phyloP scores from a whole-genome alignment of 192 early-diverging fungal genomes.

The Backusella morwellensis region DNA sequence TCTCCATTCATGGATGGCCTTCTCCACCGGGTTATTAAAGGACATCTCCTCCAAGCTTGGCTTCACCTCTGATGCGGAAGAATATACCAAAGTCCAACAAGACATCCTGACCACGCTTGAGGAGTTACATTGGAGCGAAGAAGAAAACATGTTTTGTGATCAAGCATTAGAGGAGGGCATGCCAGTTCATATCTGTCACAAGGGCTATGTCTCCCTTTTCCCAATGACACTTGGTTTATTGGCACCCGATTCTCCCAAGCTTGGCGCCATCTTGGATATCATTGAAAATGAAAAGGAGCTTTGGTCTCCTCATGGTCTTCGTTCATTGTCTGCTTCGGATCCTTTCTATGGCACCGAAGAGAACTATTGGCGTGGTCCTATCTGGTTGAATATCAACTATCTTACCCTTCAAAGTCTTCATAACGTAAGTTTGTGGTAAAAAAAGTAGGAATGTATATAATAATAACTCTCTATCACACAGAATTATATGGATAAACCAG shows the following conservation, averaged over 20 bases:
- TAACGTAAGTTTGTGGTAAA: conserved; percentile 42
- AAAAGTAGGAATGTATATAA: neutral
- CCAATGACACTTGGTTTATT: conserved; percentile 79
- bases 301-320: conserved; percentile 78
- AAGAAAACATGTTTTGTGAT: conserved; percentile 62
- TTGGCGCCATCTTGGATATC: conserved; percentile 73
- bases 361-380: conserved; percentile 93
- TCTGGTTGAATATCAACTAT: conserved; percentile 95
- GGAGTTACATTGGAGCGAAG: conserved; percentile 71
- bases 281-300: conserved; percentile 74
- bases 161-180: conserved; percentile 49
- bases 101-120: conserved; percentile 57
- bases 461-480: conserved; percentile 10
- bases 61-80: conserved; percentile 49
- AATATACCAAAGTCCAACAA: conserved; percentile 50
- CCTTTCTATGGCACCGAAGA: conserved; percentile 75
- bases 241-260: conserved; percentile 60
- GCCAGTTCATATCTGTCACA: conserved; percentile 56
- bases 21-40: conserved; percentile 52
- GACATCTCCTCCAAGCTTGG: conserved; percentile 58
- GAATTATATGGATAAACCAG: conserved; percentile 54
- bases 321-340: conserved; percentile 63
- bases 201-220: conserved; percentile 80
- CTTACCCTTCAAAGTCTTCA: conserved; percentile 70
- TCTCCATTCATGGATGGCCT: conserved; percentile 76